phyloP scores from a whole-genome alignment of 176 grass and related monocot species.

The Secale cereale region DNA sequence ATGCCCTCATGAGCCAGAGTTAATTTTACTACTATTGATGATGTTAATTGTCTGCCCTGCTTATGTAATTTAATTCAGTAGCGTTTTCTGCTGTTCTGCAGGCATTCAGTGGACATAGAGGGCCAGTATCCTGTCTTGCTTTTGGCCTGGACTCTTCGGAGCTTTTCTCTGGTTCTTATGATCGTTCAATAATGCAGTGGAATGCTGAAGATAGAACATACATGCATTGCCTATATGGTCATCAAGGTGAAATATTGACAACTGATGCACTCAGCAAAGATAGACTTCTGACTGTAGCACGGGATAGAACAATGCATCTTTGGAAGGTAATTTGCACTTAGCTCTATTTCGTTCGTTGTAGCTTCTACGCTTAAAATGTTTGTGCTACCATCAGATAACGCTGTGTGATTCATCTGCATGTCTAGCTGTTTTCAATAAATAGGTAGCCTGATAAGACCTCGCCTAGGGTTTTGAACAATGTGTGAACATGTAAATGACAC shows the following conservation, averaged over 20 bases:
- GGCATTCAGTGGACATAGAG: constrained; percentile 75
- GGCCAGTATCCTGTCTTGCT: constrained; percentile 58
- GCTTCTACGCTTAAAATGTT: neutral
- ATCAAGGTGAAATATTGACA: constrained; percentile 67
- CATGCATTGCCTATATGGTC: constrained; percentile 70
- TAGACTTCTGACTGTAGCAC: constrained; percentile 57
- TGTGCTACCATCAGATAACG: neutral
- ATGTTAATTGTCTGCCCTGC: neutral
- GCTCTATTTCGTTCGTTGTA: neutral
- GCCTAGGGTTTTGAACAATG: neutral
- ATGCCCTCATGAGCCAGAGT: neutral
- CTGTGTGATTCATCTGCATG: neutral
- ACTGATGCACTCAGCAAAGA: constrained; percentile 65
- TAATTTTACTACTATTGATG: neutral
- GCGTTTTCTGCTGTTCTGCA: constrained; percentile 26
- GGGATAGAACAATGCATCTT: constrained; percentile 69
- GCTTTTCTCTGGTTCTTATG: constrained; percentile 73
- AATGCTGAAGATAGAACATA: constrained; percentile 76
- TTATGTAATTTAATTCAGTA: neutral
- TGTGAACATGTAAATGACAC: neutral
- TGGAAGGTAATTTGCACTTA: constrained; percentile 52
- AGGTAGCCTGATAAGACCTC: neutral
- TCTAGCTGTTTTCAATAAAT: neutral
- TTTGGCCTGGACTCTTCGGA: constrained; percentile 63
- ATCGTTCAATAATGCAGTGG: constrained; percentile 72